Base-by-base conservation (phyloP, 2,329 filamentous ascomycete genomes). In the Paradendryphiella salina region DNA sequence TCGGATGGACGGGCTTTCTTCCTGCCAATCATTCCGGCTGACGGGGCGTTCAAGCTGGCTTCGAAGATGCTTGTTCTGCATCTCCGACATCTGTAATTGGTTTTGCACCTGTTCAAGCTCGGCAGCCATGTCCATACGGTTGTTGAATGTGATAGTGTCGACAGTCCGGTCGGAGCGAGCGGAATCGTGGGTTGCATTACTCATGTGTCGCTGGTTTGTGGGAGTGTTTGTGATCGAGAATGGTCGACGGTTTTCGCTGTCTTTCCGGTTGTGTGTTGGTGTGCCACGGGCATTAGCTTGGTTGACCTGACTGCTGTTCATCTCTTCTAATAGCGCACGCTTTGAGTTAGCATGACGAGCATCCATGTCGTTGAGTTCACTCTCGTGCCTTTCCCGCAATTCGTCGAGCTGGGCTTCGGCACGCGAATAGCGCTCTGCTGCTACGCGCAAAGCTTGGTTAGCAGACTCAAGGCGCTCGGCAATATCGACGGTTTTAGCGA, bases 81-180 rank as follows among this genome's bases (percentile, higher is more conserved):
- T 96, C 73, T 96, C 88, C 4, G 88, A 86, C 71, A 97, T 84
- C 68, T 97, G 93, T 43, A 97, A 82, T 70, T 96, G 90, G 70
- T 95, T 96, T 70, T 96, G 93, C 20, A 96, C 81, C 72, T 96
- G 86, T 70, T 97, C 93, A 10, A 96, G 80, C 65, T 97, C 92
- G 3, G 90, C 84, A 66, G 92, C 94, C 52, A 96, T 79, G 69
- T 97, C 93, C 86, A 95, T 93, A 32, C 88, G 86, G 66, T 88
- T 90, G 75, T 94, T 93, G 75, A 90, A 90, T 60, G 86, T 87
- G 34, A 91, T 78, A 13, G 90, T 88, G 70, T 96, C 93, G 18
- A 87, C 84, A 0, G 90, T 96, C 49, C 85, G 83, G 69, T 97
- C 93, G 2, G 92, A 96, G 33, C 88, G 85, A 50, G 83, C 85